Percentiles rank a stretch among this genome's conserved stretches.
Evolutionary conservation across 2,329 filamentous ascomycete genomes (phyloP).

Genomic region (Clonostachys chloroleuca): DNA sequence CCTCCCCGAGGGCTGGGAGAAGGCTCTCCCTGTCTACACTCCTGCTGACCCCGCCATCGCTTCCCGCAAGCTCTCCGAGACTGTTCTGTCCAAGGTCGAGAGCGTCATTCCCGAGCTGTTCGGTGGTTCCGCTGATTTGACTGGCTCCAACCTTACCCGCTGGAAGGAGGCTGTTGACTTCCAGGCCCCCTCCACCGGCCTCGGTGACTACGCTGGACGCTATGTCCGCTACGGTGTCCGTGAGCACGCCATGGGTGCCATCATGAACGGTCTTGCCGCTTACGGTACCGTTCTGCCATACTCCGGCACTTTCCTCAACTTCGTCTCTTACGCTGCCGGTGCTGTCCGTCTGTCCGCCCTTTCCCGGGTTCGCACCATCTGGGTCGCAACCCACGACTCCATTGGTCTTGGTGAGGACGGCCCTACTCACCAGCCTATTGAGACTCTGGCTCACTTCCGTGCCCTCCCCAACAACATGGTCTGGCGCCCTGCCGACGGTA

Average conservation of each 20-base stretch:
- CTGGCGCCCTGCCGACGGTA: constrained; percentile 97
- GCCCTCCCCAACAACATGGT: constrained; percentile 99
- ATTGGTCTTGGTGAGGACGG: constrained; percentile 99
- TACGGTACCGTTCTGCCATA: constrained; percentile 96
- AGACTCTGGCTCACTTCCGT: constrained; percentile 97
- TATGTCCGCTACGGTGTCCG: constrained; percentile 92
- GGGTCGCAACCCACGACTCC: constrained; percentile 97
- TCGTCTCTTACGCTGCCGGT: constrained; percentile 95
- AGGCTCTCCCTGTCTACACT: constrained; percentile 86
- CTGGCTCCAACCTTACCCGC: constrained; percentile 96
- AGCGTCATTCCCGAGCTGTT: constrained; percentile 80
- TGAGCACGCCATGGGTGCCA: constrained; percentile 88
- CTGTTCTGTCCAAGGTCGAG: constrained; percentile 85
- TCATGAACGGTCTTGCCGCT: constrained; percentile 91
- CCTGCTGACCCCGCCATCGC: constrained; percentile 79
- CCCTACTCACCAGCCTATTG: constrained; percentile 97
- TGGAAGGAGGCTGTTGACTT: constrained; percentile 98
- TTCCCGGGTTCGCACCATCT: constrained; percentile 86
- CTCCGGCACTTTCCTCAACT: constrained; percentile 97
- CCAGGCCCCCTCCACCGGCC: constrained; percentile 80
- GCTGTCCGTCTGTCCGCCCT: constrained; percentile 91
- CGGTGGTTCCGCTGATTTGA: constrained; percentile 95
- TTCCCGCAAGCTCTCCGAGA: constrained; percentile 94
- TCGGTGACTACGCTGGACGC: constrained; percentile 86
- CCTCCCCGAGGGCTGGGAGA: constrained; percentile 96